Evolutionary conservation across 225 moss, liverwort and hornwort species (phyloP).

Genomic region (Physcomitrellopsis africana): DNA sequence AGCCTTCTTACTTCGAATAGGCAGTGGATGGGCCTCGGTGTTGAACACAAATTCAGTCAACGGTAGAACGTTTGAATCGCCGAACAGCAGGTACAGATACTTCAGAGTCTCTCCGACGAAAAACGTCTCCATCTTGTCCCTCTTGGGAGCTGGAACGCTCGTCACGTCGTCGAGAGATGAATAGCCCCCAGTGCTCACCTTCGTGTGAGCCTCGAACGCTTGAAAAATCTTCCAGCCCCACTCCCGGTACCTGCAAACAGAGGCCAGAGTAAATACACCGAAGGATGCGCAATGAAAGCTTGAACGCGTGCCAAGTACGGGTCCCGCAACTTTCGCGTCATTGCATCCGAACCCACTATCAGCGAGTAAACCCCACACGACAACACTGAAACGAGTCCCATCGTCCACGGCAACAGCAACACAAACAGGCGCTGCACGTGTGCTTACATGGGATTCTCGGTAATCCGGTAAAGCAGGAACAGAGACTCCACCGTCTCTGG

Average conservation of each 20-base stretch:
- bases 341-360: background rate
- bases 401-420: background rate
- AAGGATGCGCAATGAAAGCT: background rate
- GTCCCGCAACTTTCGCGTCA: slow-evolving; percentile 9
- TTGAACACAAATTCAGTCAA: slow-evolving; percentile 90
- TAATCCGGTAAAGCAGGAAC: slow-evolving; percentile 85
- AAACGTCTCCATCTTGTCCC: slow-evolving; percentile 97
- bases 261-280: slow-evolving; percentile 1
- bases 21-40: slow-evolving; percentile 92
- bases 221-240: slow-evolving; percentile 98
- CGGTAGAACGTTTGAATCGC: slow-evolving; percentile 67
- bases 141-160: slow-evolving; percentile 69
- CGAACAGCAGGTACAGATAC: slow-evolving; percentile 89
- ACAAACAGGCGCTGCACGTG: slow-evolving; percentile 1
- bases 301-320: background rate
- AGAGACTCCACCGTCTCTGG: slow-evolving; percentile 97
- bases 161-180: slow-evolving; percentile 86
- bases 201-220: slow-evolving; percentile 83
- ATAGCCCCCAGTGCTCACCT: slow-evolving; percentile 87
- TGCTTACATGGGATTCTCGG: slow-evolving; percentile 83
- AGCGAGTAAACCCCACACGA: background rate
- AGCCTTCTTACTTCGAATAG: slow-evolving; percentile 43
- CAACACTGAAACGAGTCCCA: slow-evolving; percentile 10
- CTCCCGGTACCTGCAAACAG: slow-evolving; percentile 74
- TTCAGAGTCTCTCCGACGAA: slow-evolving; percentile 98